Base-by-base conservation (phyloP, 805 yeast genomes). In the Yueomyces sinensis region DNA sequence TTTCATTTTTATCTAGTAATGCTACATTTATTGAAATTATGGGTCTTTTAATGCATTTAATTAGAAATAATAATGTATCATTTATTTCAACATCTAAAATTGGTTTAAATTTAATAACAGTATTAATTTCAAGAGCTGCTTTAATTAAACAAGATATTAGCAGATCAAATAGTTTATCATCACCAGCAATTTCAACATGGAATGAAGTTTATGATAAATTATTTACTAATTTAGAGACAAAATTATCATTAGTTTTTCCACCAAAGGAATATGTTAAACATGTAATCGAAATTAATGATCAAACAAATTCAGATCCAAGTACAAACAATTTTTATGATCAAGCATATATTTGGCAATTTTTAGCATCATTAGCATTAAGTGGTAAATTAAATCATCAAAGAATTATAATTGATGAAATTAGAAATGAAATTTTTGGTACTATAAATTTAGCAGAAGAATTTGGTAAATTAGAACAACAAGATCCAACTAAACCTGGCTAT, bases 301-400 rank as follows among this genome's bases (percentile, higher is more conserved):
- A 32, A 11, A 17, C 22, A 3, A 39, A 62, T 9, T 33, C 37
- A n/a, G 27, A 60, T 29, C 54, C 55, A 28, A 6, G 28, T 3
- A 28, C 18, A 4, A 17, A 15, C 16, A 29, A 38, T 25, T 45
- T 44, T 27, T 65, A 60, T 36, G 89, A 80, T 49, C 86, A 77
- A 43, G 72, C 86, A 27, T 86, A 87, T 50, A 84, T 84, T 33
- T 89, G 98, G 98, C 96, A 89, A 62, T 87, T 89, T 52, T 70
- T 89, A 57, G 98, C 98, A 17, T 80, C 95, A 13, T 68, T 89
- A 40, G 89, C 97, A 0, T 65, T 89, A 42, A 89, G 95, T 41
- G 95, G 96, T 43, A 78, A 81, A 53, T 63, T 82, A 46, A 79
- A 79, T 47, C 95, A 87, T 53, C 96, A 89, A 68, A 73, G 95